Evolutionary conservation across 2,329 filamentous ascomycete genomes (phyloP).

Genomic region (Fusarium pininemorale): DNA sequence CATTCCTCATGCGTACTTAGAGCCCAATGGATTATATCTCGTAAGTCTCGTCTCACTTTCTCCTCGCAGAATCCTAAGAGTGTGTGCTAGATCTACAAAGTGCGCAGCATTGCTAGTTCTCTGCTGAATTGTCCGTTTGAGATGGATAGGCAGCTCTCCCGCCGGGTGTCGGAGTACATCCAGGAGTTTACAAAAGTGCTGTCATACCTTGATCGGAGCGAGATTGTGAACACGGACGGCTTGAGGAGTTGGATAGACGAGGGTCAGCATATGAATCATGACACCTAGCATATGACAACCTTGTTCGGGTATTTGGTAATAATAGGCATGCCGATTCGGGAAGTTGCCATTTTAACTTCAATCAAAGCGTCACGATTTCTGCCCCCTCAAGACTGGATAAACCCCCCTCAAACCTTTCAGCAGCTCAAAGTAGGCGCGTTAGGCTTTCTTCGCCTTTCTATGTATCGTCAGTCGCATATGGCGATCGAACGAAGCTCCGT

Average conservation of each 20-base stretch:
- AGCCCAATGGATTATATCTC: background rate
- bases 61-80: accelerated
- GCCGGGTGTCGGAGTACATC: background rate
- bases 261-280: background rate
- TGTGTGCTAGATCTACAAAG: background rate
- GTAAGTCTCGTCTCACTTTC: background rate
- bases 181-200: background rate
- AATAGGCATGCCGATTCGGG: background rate
- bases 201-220: background rate
- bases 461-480: background rate
- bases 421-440: background rate
- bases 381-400: background rate
- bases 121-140: background rate
- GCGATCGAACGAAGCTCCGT: accelerated
- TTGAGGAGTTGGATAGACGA: conserved; percentile 5
- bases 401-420: background rate
- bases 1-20: background rate
- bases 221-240: background rate
- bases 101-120: background rate
- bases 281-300: background rate
- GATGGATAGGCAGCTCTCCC: background rate
- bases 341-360: background rate
- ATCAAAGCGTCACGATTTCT: no score
- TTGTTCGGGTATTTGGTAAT: background rate
- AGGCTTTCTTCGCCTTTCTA: background rate